Conservation (phyloP, 2,329 filamentous ascomycete species). For the Penicillium polonicum region DNA sequence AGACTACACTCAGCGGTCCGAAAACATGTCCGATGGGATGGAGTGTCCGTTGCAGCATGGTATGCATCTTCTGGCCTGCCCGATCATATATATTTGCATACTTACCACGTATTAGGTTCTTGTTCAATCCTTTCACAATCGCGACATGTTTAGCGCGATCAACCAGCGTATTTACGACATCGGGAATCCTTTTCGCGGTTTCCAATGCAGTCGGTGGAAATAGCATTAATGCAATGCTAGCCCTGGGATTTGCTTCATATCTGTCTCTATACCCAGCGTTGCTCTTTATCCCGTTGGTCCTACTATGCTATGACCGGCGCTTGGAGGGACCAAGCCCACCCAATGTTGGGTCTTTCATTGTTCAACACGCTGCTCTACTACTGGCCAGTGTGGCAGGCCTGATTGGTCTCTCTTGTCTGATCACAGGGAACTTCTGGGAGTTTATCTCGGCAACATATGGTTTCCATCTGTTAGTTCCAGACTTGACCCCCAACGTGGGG, state of each 20-base stretch:
- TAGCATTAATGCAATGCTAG: conserved; percentile 73
- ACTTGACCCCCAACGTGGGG: conserved; percentile 91
- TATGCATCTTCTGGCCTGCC: conserved; percentile 44
- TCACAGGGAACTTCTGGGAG: conserved; percentile 78
- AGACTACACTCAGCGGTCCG: conserved; percentile 76
- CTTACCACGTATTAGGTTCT: conserved; percentile 59
- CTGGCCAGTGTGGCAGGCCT: conserved; percentile 58
- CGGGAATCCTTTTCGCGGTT: conserved; percentile 80
- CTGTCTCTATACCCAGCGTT: conserved; percentile 88
- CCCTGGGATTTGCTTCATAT: conserved; percentile 83
- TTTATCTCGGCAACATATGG: conserved; percentile 89
- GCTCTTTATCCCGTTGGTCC: conserved; percentile 75
- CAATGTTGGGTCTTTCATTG: conserved; percentile 51
- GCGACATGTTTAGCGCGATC: conserved; percentile 86
- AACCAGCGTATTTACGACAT: conserved; percentile 83
- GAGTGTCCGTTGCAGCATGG: conserved; percentile 74
- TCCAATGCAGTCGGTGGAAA: conserved; percentile 75
- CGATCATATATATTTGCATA: not conserved
- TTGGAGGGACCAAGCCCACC: conserved; percentile 35
- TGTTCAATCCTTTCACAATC: conserved; percentile 94
- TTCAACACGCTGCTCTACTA: conserved; percentile 55
- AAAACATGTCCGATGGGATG: conserved; percentile 70
- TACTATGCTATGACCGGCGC: conserved; percentile 75
- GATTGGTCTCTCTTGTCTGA: conserved; percentile 67
- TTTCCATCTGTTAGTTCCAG: conserved; percentile 83